Conservation (phyloP, 2,329 filamentous ascomycete genomes). For the Gnomoniopsis smithogilvyi region DNA sequence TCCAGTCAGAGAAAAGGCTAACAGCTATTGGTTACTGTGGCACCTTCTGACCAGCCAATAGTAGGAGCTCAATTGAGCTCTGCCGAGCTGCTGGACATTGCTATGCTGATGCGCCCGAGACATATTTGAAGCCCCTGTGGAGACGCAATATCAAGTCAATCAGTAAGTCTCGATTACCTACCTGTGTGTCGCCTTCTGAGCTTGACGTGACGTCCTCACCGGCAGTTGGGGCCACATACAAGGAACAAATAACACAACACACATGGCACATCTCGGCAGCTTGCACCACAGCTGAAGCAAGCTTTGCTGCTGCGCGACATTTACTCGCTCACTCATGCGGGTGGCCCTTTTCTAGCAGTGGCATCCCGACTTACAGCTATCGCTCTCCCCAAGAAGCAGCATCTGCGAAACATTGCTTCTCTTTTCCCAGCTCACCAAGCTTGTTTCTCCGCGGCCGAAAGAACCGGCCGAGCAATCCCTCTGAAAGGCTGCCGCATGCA, state of each 20-base stretch:
- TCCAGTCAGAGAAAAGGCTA: no score
- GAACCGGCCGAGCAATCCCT: neutral
- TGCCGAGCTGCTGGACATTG: neutral
- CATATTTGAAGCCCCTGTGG: neutral
- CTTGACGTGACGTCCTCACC: neutral
- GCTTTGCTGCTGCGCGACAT: constrained; percentile 6
- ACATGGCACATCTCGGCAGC: neutral
- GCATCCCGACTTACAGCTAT: constrained; percentile 4
- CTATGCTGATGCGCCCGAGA: neutral
- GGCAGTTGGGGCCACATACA: no score
- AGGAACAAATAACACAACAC: no score
- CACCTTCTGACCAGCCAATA: no score
- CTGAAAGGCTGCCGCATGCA: constrained; percentile 8
- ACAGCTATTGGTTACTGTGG: no score
- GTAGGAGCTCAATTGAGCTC: neutral
- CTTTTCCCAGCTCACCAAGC: neutral
- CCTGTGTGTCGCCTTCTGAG: neutral
- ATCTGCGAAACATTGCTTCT: neutral
- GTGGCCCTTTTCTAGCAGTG: constrained; percentile 3
- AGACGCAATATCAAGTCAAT: neutral
- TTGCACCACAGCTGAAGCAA: constrained; percentile 5
- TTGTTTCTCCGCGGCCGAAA: constrained; percentile 3
- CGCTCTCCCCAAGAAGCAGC: neutral
- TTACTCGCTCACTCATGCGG: neutral
- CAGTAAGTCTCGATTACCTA: neutral